These are phyloP conservation scores for Eremothecium gossypii DNA, from an alignment of 1,139 yeast genomes.

Conservation along the genomic window DNA sequence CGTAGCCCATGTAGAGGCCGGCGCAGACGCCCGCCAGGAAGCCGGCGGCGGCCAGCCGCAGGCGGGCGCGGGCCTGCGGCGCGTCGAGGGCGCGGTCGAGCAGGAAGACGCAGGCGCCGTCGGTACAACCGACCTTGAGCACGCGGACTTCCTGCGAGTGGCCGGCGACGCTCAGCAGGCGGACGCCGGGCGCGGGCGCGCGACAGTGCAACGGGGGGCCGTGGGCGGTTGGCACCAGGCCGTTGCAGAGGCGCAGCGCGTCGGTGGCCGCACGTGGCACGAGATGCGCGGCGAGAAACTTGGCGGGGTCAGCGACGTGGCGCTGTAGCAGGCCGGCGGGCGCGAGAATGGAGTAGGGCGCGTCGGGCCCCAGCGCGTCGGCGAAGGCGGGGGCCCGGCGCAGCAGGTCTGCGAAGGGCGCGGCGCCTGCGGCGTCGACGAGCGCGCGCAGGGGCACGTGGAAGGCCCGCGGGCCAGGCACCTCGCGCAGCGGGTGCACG, in stretches of 20 bases:
- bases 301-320: slow-evolving; percentile 30
- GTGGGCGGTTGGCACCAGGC: slow-evolving; percentile 36
- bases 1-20: too few species aligned
- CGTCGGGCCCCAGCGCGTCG: slow-evolving; percentile 13
- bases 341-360: slow-evolving; percentile 54
- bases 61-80: too few species aligned
- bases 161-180: slow-evolving; percentile 33
- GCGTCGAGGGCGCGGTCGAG: slow-evolving; percentile 52
- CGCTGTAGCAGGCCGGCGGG: slow-evolving; percentile 33
- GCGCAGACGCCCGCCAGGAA: too few species aligned
- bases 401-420: slow-evolving; percentile 42
- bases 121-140: slow-evolving; percentile 58
- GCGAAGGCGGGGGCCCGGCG: slow-evolving; percentile 23
- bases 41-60: too few species aligned
- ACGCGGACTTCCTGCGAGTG: slow-evolving; percentile 59
- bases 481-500: slow-evolving; percentile 55
- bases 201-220: slow-evolving; percentile 39
- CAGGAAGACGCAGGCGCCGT: slow-evolving; percentile 52
- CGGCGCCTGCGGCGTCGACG: slow-evolving; percentile 40
- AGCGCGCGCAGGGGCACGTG: slow-evolving; percentile 49
- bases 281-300: slow-evolving; percentile 59
- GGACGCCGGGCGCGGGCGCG: slow-evolving; percentile 32
- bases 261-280: slow-evolving; percentile 46
- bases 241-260: slow-evolving; percentile 37
- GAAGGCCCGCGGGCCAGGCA: slow-evolving; percentile 51